These are phyloP conservation scores for Aspergillus sp. DNA, from an alignment of 2,329 filamentous ascomycete genomes.

Conservation along the genomic window DNA sequence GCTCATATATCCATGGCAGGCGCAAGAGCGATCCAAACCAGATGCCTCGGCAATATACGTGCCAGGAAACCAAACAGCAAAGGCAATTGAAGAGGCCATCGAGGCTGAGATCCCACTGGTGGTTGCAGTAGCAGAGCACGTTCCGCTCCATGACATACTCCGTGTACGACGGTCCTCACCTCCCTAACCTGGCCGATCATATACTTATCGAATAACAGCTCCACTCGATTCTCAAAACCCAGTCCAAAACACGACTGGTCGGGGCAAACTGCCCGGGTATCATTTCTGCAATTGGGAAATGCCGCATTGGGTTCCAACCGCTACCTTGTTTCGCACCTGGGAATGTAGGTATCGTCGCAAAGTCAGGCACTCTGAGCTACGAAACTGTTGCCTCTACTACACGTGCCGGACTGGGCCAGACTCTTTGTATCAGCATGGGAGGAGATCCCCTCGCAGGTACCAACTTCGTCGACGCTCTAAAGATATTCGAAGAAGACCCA, in stretches of 20 bases:
- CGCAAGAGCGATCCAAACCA: conserved; percentile 68
- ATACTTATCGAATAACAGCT: conserved; percentile 45
- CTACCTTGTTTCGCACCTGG: conserved; percentile 70
- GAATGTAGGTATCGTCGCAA: conserved; percentile 73
- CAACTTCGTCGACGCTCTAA: conserved; percentile 69
- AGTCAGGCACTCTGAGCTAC: conserved; percentile 77
- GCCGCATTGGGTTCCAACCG: conserved; percentile 74
- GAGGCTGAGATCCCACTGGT: conserved; percentile 76
- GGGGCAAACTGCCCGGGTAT: conserved; percentile 82
- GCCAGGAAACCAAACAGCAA: conserved; percentile 69
- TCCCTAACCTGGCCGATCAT: neutral
- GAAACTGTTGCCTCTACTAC: conserved; percentile 75
- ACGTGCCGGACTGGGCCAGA: conserved; percentile 72
- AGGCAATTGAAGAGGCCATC: conserved; percentile 76
- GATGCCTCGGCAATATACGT: conserved; percentile 80
- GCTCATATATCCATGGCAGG: conserved; percentile 39
- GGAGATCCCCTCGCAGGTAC: conserved; percentile 75
- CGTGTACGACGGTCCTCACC: conserved; percentile 47
- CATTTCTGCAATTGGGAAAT: conserved; percentile 69
- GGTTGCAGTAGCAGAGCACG: conserved; percentile 77
- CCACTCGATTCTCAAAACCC: conserved; percentile 68
- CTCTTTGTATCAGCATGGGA: conserved; percentile 73
- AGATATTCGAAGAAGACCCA: conserved; percentile 64
- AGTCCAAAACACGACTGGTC: conserved; percentile 70
- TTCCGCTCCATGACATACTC: conserved; percentile 75